Percentiles rank a stretch among this genome's conserved stretches.
Conservation (phyloP, 441 rosid genomes). For the Gossypium aridum region DNA sequence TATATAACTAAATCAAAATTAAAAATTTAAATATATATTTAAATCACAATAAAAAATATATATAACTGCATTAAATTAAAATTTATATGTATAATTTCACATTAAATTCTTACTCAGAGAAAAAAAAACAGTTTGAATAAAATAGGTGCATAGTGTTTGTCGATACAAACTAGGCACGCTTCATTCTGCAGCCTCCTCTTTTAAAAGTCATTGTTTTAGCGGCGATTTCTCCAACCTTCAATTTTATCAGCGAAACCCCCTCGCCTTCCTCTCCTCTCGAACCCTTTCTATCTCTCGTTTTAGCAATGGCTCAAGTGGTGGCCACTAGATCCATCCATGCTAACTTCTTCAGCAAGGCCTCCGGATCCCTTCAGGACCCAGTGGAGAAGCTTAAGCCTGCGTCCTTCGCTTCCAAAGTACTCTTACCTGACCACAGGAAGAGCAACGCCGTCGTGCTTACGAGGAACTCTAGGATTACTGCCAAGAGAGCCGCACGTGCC, state of each 20-base stretch:
- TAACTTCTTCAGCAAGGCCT: slow-evolving; percentile 30
- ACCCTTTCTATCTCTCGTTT: slow-evolving; percentile 2
- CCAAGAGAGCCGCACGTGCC: slow-evolving; percentile 42
- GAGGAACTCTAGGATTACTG: slow-evolving; percentile 29
- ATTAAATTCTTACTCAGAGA: background rate
- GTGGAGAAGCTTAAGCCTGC: slow-evolving; percentile 47
- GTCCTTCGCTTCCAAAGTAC: slow-evolving; percentile 40
- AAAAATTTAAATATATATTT: no score
- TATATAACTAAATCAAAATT: no score
- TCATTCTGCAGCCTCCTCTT: background rate
- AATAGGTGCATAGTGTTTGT: background rate
- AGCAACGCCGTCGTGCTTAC: slow-evolving; percentile 20
- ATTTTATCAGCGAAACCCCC: background rate
- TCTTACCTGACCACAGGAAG: slow-evolving; percentile 25
- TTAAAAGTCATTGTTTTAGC: slow-evolving; percentile 15
- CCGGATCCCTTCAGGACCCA: slow-evolving; percentile 47
- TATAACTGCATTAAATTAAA: no score
- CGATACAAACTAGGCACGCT: slow-evolving; percentile 52
- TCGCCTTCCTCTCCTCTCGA: slow-evolving; percentile 1
- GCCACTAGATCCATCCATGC: slow-evolving; percentile 58
- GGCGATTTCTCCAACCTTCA: slow-evolving; percentile 45
- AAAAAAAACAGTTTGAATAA: background rate
- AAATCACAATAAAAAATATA: no score
- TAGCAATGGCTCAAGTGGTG: slow-evolving; percentile 71
- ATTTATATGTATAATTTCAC: no score